Evolutionary conservation across 768 basidiomycete genomes (phyloP).

Genomic region (Rhodotorula babjevae): DNA sequence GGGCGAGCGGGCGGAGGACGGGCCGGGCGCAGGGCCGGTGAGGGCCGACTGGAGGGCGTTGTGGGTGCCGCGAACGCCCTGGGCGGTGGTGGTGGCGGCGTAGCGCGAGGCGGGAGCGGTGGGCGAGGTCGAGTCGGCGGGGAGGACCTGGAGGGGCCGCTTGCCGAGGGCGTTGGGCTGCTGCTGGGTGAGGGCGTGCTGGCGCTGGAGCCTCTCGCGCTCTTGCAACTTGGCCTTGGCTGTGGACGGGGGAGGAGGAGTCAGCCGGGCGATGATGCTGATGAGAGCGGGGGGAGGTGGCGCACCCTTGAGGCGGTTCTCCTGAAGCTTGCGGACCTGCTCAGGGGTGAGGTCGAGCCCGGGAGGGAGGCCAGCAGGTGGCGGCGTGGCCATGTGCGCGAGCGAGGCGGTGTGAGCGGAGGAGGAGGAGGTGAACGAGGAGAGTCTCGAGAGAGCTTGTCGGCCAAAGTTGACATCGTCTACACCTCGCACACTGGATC

Average conservation of each 20-base stretch:
- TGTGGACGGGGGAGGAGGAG: conserved; percentile 4
- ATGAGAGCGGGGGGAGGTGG: too few relatives aligned
- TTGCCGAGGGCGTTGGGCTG: conserved; percentile 58
- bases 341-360: conserved; percentile 14
- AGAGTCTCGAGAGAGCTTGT: too few relatives aligned
- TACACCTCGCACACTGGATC: not conserved
- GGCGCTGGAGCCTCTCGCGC: conserved; percentile 15
- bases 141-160: conserved; percentile 60
- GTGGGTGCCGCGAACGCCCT: not conserved
- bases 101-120: conserved; percentile 50
- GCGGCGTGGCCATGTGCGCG: not conserved
- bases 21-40: conserved; percentile 43
- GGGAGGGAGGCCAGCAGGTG: not conserved
- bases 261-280: not conserved
- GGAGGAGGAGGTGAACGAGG: too few relatives aligned
- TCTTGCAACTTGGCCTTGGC: conserved; percentile 40
- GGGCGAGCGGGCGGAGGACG: not conserved
- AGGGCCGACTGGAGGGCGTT: conserved; percentile 41
- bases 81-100: not conserved
- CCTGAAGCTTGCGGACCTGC: conserved; percentile 16
- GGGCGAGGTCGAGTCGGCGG: conserved; percentile 60
- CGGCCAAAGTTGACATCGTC: not conserved
- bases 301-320: conserved; percentile 35
- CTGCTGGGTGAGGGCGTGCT: not conserved
- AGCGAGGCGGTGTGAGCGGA: not conserved